Percentiles rank a stretch among this genome's conserved stretches.
These are phyloP conservation scores for Boletus subparvulus DNA, from an alignment of 768 basidiomycete species.

Conservation along the genomic window DNA sequence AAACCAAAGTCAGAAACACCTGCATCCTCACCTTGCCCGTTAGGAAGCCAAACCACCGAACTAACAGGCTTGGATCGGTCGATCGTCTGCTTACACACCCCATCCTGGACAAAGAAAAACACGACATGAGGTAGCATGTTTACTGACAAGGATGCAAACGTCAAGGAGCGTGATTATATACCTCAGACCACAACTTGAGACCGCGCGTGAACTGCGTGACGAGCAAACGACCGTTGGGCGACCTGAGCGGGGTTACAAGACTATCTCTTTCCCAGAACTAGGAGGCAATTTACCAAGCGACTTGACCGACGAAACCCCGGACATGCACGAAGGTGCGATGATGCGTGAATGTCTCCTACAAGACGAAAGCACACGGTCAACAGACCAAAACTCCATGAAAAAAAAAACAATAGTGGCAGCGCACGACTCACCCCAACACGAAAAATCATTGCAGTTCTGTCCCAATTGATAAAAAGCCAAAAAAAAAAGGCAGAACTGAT, in stretches of 20 bases:
- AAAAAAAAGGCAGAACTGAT: too few species aligned
- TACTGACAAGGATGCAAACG: neutral
- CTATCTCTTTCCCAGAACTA: neutral
- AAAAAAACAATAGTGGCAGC: neutral
- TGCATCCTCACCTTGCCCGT: slow-evolving; percentile 39
- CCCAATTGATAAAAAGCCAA: slow-evolving; percentile 38
- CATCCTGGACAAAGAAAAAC: slow-evolving; percentile 35
- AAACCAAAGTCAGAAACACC: neutral
- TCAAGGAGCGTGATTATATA: slow-evolving; percentile 6
- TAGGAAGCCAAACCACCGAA: slow-evolving; percentile 51
- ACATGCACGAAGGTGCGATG: slow-evolving; percentile 51
- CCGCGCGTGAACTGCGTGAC: slow-evolving; percentile 48
- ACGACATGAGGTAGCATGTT: neutral
- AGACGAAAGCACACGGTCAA: neutral
- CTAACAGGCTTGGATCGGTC: slow-evolving; percentile 44
- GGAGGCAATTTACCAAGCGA: slow-evolving; percentile 41
- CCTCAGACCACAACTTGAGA: slow-evolving; percentile 53
- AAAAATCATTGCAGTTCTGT: slow-evolving; percentile 48
- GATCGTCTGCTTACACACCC: slow-evolving; percentile 49
- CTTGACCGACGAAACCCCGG: slow-evolving; percentile 52
- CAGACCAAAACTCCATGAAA: neutral
- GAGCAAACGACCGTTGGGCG: slow-evolving; percentile 46
- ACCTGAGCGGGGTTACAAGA: slow-evolving; percentile 31
- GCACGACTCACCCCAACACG: slow-evolving; percentile 39
- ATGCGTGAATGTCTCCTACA: slow-evolving; percentile 40